A percentile compares a stretch with the other conserved stretches of the same genome.
Conservation (phyloP, 495 filamentous ascomycete species). For the Letharia lupina region DNA sequence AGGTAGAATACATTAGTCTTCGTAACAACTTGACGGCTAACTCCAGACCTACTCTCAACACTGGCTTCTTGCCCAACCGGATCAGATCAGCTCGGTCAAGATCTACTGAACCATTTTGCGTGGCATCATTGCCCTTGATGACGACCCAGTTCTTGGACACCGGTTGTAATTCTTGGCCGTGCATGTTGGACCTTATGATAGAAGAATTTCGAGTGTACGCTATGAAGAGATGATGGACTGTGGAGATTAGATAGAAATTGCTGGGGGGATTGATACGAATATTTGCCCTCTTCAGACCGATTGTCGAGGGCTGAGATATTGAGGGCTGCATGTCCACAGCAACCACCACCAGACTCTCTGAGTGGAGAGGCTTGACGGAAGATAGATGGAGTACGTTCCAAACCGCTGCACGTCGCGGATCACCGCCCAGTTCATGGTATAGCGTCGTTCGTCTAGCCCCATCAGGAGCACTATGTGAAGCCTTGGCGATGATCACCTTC, state of each 20-base stretch:
- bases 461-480: not conserved
- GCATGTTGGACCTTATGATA: not conserved
- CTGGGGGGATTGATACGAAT: not conserved
- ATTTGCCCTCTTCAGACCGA: not conserved
- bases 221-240: not conserved
- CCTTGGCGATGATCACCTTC: not conserved
- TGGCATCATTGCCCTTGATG: not conserved
- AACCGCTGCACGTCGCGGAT: not conserved
- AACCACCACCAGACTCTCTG: not conserved
- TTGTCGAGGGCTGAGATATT: not conserved
- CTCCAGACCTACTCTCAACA: constrained; percentile 32
- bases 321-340: not conserved
- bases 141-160: not conserved
- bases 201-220: not conserved
- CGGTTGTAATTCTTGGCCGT: not conserved
- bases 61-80: constrained; percentile 41
- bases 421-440: not conserved
- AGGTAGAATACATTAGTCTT: not conserved
- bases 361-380: not conserved
- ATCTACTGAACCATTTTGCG: not conserved
- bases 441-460: not conserved
- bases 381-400: not conserved
- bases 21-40: constrained; percentile 11
- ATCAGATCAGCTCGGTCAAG: constrained; percentile 25
- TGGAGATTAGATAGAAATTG: not conserved